Conservation (phyloP, 495 filamentous ascomycete genomes). For the Annulohypoxylon bovei region DNA sequence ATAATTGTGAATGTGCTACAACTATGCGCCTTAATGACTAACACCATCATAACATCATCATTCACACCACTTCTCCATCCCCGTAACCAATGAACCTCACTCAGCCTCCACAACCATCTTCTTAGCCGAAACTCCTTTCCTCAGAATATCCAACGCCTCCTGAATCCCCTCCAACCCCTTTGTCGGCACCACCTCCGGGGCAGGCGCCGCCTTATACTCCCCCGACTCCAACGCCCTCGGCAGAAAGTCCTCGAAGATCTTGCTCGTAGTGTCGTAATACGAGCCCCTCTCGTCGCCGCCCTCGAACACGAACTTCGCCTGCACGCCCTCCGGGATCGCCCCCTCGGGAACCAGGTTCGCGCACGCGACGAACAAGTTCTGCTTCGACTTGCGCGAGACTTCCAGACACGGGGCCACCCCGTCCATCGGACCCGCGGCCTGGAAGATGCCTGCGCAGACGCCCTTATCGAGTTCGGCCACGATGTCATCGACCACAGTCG, state of each 20-base stretch:
- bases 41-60: too few species aligned
- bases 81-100: too few species aligned
- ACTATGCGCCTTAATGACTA: too few species aligned
- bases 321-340: slow-evolving; percentile 9
- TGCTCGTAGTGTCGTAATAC: slow-evolving; percentile 22
- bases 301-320: slow-evolving; percentile 10
- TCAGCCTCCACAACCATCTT: slow-evolving; percentile 56
- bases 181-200: slow-evolving; percentile 37
- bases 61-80: too few species aligned
- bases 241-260: slow-evolving; percentile 37
- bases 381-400: slow-evolving; percentile 29
- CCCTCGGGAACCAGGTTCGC: slow-evolving; percentile 17
- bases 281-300: neutral
- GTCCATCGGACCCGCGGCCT: slow-evolving; percentile 30
- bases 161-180: slow-evolving; percentile 47
- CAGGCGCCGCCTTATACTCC: slow-evolving; percentile 40
- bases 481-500: slow-evolving; percentile 45
- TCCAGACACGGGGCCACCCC: slow-evolving; percentile 20
- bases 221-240: slow-evolving; percentile 37
- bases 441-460: slow-evolving; percentile 31
- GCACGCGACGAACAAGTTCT: slow-evolving; percentile 28
- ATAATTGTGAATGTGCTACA: too few species aligned
- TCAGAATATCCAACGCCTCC: slow-evolving; percentile 43
- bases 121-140: slow-evolving; percentile 56
- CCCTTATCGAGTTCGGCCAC: slow-evolving; percentile 32